Evolutionary conservation across 345 rosid genomes (phyloP), one percentile per base, ranked within the genome.

Genomic region (Salix caprea): DNA sequence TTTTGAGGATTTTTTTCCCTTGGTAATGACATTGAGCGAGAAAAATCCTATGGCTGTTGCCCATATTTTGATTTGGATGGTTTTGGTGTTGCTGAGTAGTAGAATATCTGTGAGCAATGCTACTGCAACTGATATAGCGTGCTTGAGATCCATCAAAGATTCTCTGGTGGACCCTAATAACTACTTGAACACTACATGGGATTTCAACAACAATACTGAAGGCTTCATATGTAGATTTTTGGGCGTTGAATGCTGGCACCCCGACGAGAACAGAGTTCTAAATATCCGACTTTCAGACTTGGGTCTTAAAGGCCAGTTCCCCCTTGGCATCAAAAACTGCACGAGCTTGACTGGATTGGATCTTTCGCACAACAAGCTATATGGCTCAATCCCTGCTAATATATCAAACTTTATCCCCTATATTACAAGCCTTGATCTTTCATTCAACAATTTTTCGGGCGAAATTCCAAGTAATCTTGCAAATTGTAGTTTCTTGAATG

Each of bases 221-320:
- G 98, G 98, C 26, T 89, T 26, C 75, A 91, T 92, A 44, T 94
- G 97, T 85, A 88, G 77, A 65, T 94, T 92, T 79, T n/a, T 15
- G 15, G 98, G 98, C 44, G 85, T 94, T 48, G 89, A 89, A 12
- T 94, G 98, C 75, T 94, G 98, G 98, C 98, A 94, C 67, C 95
- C 93, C 10, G 95, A 89, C 79, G 98, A 94, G 88, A 92, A 87
- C 80, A 89, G 68, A 78, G 97, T 94, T 61, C 80, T 94, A 76
- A 90, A 87, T 80, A 80, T 94, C 67, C 87, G 79, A 79, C 93
- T 94, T 34, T 68, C 89, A 1, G 90, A 87, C 78, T 85, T 70
- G 89, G 97, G 90, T 34, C 92, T 94, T 60, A 74, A 58, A 40
- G 98, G 98, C 46, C 15, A 0, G 80, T 94, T 94, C 78, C 98